phyloP scores from a whole-genome alignment of 2,329 filamentous ascomycete species.

The Neofusicoccum kwambonambiense region DNA sequence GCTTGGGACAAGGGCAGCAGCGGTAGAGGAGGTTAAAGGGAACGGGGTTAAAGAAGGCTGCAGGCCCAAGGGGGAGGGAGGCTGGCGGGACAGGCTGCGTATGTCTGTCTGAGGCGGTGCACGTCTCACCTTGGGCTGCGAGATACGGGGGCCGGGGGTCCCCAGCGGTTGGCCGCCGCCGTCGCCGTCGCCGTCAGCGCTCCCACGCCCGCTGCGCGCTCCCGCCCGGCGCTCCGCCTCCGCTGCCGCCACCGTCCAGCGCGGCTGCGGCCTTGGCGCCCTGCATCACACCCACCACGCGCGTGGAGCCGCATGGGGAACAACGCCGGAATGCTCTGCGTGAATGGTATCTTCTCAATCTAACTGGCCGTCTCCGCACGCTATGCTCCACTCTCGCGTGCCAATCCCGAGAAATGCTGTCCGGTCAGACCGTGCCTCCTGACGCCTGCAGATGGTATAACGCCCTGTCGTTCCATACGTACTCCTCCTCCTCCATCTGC shows the following conservation, averaged over 20 bases:
- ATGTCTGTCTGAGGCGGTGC: slow-evolving; percentile 13
- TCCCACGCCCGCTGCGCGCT: not conserved
- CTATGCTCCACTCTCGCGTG: not conserved
- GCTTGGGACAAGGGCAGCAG: not conserved
- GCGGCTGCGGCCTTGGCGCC: slow-evolving; percentile 3
- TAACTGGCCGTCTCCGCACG: not conserved
- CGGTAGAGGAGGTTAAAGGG: not conserved
- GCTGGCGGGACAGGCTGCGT: not conserved
- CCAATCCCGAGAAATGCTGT: not conserved
- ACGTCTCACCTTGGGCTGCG: slow-evolving; percentile 11
- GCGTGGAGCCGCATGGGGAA: not conserved
- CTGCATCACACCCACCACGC: not conserved
- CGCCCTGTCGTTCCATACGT: slow-evolving; percentile 29
- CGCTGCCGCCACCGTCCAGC: not conserved
- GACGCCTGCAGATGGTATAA: slow-evolving; percentile 24
- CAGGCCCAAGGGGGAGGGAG: not conserved
- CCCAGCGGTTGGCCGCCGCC: not conserved
- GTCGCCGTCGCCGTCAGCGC: not conserved
- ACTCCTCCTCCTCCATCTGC: slow-evolving; percentile 22
- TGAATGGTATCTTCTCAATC: slow-evolving; percentile 8
- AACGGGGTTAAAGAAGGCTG: not conserved
- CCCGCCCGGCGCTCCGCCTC: slow-evolving; percentile 6
- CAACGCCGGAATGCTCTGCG: too few relatives aligned
- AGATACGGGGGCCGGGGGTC: not conserved
- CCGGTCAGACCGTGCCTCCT: slow-evolving; percentile 19